Base-by-base conservation (phyloP, 345 rosid genomes). In the Acer campestre region DNA sequence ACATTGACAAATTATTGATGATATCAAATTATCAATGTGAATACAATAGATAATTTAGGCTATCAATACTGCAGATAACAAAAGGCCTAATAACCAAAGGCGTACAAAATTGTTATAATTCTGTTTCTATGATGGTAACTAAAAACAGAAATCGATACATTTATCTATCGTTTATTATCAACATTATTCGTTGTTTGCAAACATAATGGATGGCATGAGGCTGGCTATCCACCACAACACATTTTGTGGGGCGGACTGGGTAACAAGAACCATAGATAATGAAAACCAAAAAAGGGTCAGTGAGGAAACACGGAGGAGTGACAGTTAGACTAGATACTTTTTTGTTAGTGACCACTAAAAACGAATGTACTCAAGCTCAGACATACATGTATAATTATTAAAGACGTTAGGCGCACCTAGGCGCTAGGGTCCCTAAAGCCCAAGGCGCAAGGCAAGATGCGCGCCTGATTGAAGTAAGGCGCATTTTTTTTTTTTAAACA, bases 291-390 rank as follows among this genome's bases (percentile, higher is more conserved):
- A 25, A 20, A 44, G 0, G 68, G 69, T 11, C 59, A 14, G 22
- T 10, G 17, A 46, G 12, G 25, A 23, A 46, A 62, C 27, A 17
- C 44, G 1, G 27, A 18, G 68, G 48, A 46, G 2, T 48, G 29
- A 44, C 27, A 14, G 11, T 2, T 10, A 53, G 13, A 3, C n/a
- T 6, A 56, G 27, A 71, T 31, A 58, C 25, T 73, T 20, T 25
- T 27, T 25, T 29, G 61, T 74, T 65, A 6, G 12, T 4, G 17
- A 35, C 64, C 31, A 65, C 69, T 53, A 74, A 6, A 81, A 67
- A 64, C 74, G 78, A 78, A 84, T 67, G 61, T 77, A 80, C 22
- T 79, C 77, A 22, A 91, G 91, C 82, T 91, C 96, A 20, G 88
- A 85, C 16, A 75, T 42, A 53, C 96, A 91, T 4, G 89, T n/a